These are phyloP conservation scores for Penicillium fuscoglaucum DNA, from an alignment of 2,329 filamentous ascomycete genomes.

Conservation along the genomic window DNA sequence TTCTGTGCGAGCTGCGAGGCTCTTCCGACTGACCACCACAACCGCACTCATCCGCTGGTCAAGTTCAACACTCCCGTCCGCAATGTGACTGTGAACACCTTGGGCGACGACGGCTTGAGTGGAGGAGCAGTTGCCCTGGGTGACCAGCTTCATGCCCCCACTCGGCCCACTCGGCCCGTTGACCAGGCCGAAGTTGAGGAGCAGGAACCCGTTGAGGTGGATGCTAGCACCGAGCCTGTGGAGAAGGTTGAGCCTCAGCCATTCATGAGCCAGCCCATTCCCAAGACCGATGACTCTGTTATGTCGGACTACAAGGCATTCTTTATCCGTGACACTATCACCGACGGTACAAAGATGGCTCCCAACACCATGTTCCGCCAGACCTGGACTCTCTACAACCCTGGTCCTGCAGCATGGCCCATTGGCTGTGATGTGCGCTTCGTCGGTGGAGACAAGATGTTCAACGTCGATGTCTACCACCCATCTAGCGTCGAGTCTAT, in stretches of 20 bases:
- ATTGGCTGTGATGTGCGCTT: slow-evolving; percentile 87
- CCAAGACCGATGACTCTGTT: neutral
- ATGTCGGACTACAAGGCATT: slow-evolving; percentile 55
- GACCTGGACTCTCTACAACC: slow-evolving; percentile 88
- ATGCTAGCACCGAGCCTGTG: slow-evolving; percentile 14
- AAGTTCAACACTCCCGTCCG: slow-evolving; percentile 94
- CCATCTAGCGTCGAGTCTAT: slow-evolving; percentile 78
- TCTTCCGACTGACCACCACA: slow-evolving; percentile 78
- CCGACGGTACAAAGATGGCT: slow-evolving; percentile 72
- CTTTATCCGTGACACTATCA: slow-evolving; percentile 75
- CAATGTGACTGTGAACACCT: slow-evolving; percentile 81
- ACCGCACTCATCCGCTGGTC: slow-evolving; percentile 93
- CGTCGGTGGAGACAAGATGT: slow-evolving; percentile 95
- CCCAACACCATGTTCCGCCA: slow-evolving; percentile 79
- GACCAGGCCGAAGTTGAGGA: slow-evolving; percentile 28
- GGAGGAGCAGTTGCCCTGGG: slow-evolving; percentile 67
- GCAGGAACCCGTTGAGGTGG: slow-evolving; percentile 23
- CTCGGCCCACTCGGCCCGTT: slow-evolving; percentile 39
- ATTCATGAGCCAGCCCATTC: neutral
- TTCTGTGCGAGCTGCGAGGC: slow-evolving; percentile 96
- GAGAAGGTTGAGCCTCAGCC: slow-evolving; percentile 6
- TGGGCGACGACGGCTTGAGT: slow-evolving; percentile 72
- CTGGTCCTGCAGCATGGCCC: slow-evolving; percentile 77
- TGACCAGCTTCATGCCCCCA: slow-evolving; percentile 61
- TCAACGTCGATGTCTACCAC: slow-evolving; percentile 77